Base-by-base conservation (phyloP, 495 filamentous ascomycete genomes). In the Aspergillus avenaceus region DNA sequence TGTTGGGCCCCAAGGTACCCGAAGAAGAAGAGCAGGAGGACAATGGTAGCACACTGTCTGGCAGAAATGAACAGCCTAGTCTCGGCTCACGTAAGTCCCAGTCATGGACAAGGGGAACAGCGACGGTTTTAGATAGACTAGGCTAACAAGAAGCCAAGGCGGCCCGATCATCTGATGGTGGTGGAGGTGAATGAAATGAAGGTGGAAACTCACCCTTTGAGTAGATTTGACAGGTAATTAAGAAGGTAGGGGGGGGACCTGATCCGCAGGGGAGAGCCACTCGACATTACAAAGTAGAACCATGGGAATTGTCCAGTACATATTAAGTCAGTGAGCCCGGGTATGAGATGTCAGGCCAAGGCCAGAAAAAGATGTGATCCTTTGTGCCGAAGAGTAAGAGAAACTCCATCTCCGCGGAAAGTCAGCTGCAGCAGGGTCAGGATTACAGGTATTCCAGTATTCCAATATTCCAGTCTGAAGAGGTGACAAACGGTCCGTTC, bases 331-430 rank as follows among this genome's bases (percentile, higher is more conserved):
- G n/a, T 14, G 32, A 36, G 32, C 3, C n/a, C 7, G 7, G 32
- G 18, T 18, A 14, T 21, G 18, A 4, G n/a, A 11, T 31, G 28
- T 13, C 28, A 31, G 28, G 28, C 3, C 3, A 31, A 4, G 13
- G 16, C 34, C 4, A 16, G n/a, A n/a, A n/a, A 38, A n/a, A 38
- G 34, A 21, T 27, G 23, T 34, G 45, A 19, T n/a, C 13, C 21
- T 22, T 24, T 11, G 7, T 8, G 19, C 22, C 13, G 16, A 25
- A 23, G 38, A 21, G 26, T 41, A 37, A 28, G 8, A 22, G 5
- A 12, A 4, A 26, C 16, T 2, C 13, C 25, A 55, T 55, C 53
- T 55, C 53, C 53, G 53, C 53, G 53, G 53, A 50, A 22, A 21
- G 31, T 3, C 11, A 41, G 26, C 13, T 36, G 29, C 36, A 27